Evolutionary conservation across 108 stramenopile species (phyloP).

Genomic region (Aurantiochytrium sp.): DNA sequence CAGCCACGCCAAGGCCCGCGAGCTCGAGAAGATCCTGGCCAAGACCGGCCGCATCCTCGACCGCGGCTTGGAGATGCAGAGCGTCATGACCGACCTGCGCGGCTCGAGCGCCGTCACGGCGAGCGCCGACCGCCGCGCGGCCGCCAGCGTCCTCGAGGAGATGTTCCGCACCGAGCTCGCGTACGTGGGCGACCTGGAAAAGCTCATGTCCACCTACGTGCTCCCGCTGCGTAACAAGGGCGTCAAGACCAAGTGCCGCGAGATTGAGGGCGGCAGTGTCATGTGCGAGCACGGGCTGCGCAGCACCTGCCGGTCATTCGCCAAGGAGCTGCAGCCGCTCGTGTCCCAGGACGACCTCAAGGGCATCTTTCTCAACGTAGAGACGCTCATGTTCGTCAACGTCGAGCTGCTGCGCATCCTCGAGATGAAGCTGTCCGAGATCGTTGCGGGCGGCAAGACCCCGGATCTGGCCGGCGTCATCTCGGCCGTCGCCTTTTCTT

Average conservation of each 20-base stretch:
- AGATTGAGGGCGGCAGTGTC: neutral
- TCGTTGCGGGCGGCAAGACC: neutral
- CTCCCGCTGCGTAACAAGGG: neutral
- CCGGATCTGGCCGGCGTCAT: neutral
- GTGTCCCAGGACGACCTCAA: neutral
- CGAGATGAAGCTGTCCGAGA: neutral
- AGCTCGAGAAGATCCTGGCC: neutral
- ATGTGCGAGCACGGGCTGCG: conserved; percentile 26
- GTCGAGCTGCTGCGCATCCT: neutral
- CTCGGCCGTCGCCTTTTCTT: neutral
- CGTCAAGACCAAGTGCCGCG: neutral
- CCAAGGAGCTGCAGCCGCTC: neutral
- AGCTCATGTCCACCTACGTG: neutral
- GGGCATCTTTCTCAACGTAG: neutral
- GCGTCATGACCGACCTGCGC: neutral
- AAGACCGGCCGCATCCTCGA: neutral
- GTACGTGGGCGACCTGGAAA: neutral
- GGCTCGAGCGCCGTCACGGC: neutral
- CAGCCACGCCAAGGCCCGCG: neutral
- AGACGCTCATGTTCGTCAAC: conserved; percentile 17
- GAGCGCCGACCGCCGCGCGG: neutral
- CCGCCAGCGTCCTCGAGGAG: neutral
- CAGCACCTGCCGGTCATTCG: neutral
- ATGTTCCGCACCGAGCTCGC: neutral
- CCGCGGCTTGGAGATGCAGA: neutral